Conservation (phyloP, 352 stramenopile genomes). For the Globisporangium perplexum region DNA sequence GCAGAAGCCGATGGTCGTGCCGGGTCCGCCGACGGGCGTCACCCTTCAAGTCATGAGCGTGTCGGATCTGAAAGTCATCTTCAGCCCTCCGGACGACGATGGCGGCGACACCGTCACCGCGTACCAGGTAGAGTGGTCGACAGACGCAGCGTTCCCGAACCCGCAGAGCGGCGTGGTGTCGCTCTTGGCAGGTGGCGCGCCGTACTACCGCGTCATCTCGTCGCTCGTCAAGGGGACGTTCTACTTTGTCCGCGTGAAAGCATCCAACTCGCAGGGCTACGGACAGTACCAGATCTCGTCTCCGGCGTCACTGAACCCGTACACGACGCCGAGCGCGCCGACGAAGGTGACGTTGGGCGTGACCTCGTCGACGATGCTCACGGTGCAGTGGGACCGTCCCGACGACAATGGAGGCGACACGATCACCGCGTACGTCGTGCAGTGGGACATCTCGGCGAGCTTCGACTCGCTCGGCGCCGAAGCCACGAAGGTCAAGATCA, state of each 20-base stretch:
- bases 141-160: conserved; percentile 59
- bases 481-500: conserved; percentile 53
- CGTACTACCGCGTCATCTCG: conserved; percentile 52
- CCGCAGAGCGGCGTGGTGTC: conserved; percentile 30
- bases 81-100: conserved; percentile 81
- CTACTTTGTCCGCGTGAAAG: conserved; percentile 74
- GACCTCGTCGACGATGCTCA: conserved; percentile 89
- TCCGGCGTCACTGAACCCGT: conserved; percentile 87
- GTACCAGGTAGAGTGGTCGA: conserved; percentile 93
- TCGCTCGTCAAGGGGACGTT: conserved; percentile 53
- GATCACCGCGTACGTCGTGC: conserved; percentile 87
- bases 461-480: conserved; percentile 83
- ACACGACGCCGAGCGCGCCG: conserved; percentile 85
- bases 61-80: conserved; percentile 87
- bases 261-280: conserved; percentile 62
- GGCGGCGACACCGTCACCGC: conserved; percentile 84
- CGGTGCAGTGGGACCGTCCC: conserved; percentile 80
- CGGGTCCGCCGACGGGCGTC: conserved; percentile 60
- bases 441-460: conserved; percentile 88
- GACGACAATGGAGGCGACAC: conserved; percentile 85
- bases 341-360: conserved; percentile 72
- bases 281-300: conserved; percentile 84
- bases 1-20: conserved; percentile 80
- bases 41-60: conserved; percentile 62
- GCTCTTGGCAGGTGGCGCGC: conserved; percentile 48